Percentiles rank a stretch among this genome's conserved stretches.
These are phyloP conservation scores for Clonostachys solani DNA, from an alignment of 2,329 filamentous ascomycete genomes.

Conservation along the genomic window DNA sequence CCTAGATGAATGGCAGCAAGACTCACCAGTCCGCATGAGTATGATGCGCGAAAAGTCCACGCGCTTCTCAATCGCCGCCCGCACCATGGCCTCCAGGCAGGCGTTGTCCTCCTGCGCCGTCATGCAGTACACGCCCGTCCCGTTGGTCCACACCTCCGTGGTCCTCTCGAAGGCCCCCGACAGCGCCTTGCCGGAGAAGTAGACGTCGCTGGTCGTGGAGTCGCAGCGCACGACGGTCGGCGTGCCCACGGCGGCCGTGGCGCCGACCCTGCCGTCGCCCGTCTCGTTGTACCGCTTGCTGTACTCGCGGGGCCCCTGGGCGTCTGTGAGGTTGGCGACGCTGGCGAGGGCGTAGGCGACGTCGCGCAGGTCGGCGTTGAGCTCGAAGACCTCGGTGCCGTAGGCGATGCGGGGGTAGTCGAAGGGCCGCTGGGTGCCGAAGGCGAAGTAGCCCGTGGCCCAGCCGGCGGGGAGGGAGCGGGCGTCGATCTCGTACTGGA, in stretches of 20 bases:
- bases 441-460: constrained; percentile 65
- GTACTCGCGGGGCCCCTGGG: constrained; percentile 42
- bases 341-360: constrained; percentile 45
- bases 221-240: constrained; percentile 63
- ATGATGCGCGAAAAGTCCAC: constrained; percentile 66
- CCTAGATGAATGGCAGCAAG: background rate
- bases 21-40: constrained; percentile 56
- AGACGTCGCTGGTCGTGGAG: constrained; percentile 66
- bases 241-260: constrained; percentile 31
- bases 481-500: constrained; percentile 72
- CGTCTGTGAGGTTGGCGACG: constrained; percentile 48
- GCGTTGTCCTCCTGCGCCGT: constrained; percentile 72
- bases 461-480: constrained; percentile 64
- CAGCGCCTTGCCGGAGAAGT: constrained; percentile 60
- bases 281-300: constrained; percentile 43
- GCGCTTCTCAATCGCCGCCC: constrained; percentile 48
- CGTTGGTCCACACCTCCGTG: constrained; percentile 61
- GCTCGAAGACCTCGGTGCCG: constrained; percentile 66
- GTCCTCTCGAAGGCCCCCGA: constrained; percentile 62
- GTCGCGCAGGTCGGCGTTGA: constrained; percentile 55
- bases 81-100: constrained; percentile 59
- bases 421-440: constrained; percentile 49
- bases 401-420: constrained; percentile 57
- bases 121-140: constrained; percentile 63
- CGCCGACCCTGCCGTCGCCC: constrained; percentile 25